Evolutionary conservation across 148 eudicot genomes (phyloP).

Genomic region (Chenopodium suecicum): DNA sequence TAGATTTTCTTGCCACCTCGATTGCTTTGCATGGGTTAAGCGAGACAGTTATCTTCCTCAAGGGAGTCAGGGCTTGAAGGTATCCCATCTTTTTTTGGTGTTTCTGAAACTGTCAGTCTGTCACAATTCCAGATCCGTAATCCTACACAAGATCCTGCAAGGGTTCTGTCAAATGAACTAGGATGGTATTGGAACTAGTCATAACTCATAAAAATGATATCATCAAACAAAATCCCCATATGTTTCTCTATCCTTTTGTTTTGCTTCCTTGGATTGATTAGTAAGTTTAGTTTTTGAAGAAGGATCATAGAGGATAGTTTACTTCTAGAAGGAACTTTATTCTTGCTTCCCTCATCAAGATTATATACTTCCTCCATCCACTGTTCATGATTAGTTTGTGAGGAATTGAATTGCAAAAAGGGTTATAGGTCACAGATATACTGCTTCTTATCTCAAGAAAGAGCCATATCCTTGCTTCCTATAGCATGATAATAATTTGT

Average conservation of each 20-base stretch:
- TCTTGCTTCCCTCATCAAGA: no score
- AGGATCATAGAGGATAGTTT: no score
- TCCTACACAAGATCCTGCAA: background rate
- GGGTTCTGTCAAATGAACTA: background rate
- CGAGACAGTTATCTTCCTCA: constrained; percentile 99
- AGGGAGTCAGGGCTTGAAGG: constrained; percentile 99
- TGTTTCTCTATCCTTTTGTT: background rate
- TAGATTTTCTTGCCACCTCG: constrained; percentile 98
- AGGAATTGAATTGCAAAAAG: background rate
- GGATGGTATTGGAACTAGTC: background rate
- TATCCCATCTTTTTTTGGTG: constrained; percentile 18
- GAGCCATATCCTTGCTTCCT: background rate
- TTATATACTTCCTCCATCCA: no score
- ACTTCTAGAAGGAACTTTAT: no score
- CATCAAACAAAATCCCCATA: background rate
- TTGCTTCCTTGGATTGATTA: background rate
- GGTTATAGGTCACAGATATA: no score
- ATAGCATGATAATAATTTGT: background rate
- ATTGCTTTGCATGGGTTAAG: constrained; percentile 99
- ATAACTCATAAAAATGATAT: no score
- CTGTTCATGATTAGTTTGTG: no score
- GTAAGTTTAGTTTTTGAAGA: background rate
- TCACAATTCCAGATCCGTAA: background rate
- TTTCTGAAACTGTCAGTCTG: background rate
- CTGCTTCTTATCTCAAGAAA: background rate